Evolutionary conservation across 768 basidiomycete species (phyloP).

Genomic region (Sutorius australiensis): DNA sequence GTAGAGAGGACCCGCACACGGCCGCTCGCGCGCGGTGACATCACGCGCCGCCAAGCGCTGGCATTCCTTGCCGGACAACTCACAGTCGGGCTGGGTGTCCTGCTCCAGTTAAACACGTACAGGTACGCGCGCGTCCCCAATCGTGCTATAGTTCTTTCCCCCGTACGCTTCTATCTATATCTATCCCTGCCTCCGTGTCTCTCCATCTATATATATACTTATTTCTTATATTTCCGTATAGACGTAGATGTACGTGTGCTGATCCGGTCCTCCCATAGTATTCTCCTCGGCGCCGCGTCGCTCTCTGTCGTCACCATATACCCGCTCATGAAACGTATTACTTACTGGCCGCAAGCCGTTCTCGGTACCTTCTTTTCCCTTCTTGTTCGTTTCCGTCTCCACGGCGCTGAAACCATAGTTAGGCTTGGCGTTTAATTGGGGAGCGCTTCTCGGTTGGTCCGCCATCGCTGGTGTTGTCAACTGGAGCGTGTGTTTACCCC

Average conservation of each 20-base stretch:
- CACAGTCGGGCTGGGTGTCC: conserved; percentile 73
- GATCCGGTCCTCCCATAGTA: conserved; percentile 44
- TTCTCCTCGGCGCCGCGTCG: conserved; percentile 88
- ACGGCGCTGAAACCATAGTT: neutral
- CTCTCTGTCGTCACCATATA: conserved; percentile 84
- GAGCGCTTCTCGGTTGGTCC: conserved; percentile 92
- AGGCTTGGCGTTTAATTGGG: conserved; percentile 98
- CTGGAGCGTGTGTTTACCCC: conserved; percentile 79
- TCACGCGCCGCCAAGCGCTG: conserved; percentile 71
- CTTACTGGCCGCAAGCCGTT: conserved; percentile 95
- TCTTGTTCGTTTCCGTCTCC: neutral
- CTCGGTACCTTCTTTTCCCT: conserved; percentile 53
- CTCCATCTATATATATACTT: neutral
- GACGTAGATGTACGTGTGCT: neutral
- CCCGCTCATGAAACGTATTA: conserved; percentile 96
- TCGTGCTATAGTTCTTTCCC: neutral
- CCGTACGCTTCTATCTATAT: too few relatives aligned
- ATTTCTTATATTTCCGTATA: too few relatives aligned
- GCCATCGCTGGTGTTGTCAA: conserved; percentile 79
- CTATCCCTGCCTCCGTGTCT: neutral
- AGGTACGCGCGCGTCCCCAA: conserved; percentile 47
- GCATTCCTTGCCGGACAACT: conserved; percentile 82
- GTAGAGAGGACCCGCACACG: conserved; percentile 82
- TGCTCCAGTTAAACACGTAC: conserved; percentile 92
- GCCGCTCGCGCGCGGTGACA: conserved; percentile 81